Conservation (phyloP, 345 rosid species). For the Angophora floribunda region DNA sequence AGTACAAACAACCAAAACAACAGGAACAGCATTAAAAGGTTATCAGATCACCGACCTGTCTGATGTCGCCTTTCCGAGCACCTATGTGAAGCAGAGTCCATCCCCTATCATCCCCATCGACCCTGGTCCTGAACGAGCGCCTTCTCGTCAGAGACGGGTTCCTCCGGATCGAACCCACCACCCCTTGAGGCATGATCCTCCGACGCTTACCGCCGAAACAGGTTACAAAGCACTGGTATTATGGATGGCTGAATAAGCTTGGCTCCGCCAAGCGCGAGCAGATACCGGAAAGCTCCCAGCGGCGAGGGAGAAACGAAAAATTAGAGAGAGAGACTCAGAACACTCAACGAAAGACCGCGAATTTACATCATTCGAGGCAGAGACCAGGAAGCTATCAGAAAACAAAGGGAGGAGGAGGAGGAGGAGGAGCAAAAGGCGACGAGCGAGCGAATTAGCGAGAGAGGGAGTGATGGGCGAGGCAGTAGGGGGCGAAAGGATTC, state of each 20-base stretch:
- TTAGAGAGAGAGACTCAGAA: not conserved
- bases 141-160: constrained; percentile 34
- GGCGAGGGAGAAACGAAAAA: not conserved
- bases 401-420: not conserved
- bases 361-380: constrained; percentile 6
- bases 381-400: not conserved
- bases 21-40: not conserved
- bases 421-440: constrained; percentile 31
- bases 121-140: constrained; percentile 35
- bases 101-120: constrained; percentile 75
- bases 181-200: constrained; percentile 36
- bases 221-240: not conserved
- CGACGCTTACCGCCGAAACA: not conserved
- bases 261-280: not conserved
- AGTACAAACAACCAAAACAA: not conserved
- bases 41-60: constrained; percentile 18
- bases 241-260: not conserved
- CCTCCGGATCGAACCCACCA: constrained; percentile 34
- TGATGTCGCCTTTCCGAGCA: constrained; percentile 83
- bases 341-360: not conserved
- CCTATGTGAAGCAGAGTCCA: constrained; percentile 85
- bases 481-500: constrained; percentile 88
- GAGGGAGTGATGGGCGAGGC: constrained; percentile 72
- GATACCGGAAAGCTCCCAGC: not conserved
- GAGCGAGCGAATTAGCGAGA: constrained; percentile 9